phyloP scores from a whole-genome alignment of 2,329 filamentous ascomycete species.

The Didymellaceae sp. region DNA sequence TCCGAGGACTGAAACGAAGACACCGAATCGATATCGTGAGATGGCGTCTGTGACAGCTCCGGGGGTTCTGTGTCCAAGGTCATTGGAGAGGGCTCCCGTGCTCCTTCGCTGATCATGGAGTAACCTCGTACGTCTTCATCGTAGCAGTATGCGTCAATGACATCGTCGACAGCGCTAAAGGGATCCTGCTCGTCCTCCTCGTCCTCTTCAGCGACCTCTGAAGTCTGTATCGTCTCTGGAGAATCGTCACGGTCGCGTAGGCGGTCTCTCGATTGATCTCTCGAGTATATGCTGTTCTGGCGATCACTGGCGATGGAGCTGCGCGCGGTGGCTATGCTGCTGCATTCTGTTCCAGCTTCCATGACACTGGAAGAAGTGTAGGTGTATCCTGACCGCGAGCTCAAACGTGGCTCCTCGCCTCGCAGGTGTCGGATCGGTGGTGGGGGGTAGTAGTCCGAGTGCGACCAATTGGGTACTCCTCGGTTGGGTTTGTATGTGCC shows the following conservation, averaged over 20 bases:
- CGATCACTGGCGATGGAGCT: slow-evolving; percentile 71
- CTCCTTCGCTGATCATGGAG: slow-evolving; percentile 12
- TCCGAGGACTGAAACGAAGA: slow-evolving; percentile 35
- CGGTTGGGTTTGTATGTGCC: slow-evolving; percentile 46
- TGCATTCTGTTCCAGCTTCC: slow-evolving; percentile 74
- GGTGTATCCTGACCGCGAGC: slow-evolving; percentile 66
- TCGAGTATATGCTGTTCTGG: slow-evolving; percentile 53
- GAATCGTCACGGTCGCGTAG: slow-evolving; percentile 38
- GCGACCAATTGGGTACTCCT: slow-evolving; percentile 46
- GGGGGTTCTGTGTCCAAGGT: slow-evolving; percentile 32
- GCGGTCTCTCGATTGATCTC: slow-evolving; percentile 36
- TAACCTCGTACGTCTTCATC: slow-evolving; percentile 51
- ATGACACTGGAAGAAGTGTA: slow-evolving; percentile 63
- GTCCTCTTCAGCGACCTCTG: slow-evolving; percentile 35
- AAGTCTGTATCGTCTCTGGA: slow-evolving; percentile 36
- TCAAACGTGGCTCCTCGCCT: slow-evolving; percentile 59
- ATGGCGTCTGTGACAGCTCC: slow-evolving; percentile 38
- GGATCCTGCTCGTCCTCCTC: slow-evolving; percentile 8
- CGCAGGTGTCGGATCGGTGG: slow-evolving; percentile 37
- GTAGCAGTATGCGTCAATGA: slow-evolving; percentile 66
- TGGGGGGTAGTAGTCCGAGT: slow-evolving; percentile 40
- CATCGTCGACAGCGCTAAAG: slow-evolving; percentile 64
- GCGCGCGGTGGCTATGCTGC: slow-evolving; percentile 79
- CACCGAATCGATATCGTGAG: slow-evolving; percentile 33
- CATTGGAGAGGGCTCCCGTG: slow-evolving; percentile 22